Base-by-base conservation (phyloP, 2,329 filamentous ascomycete species). In the Cytospora piceae region DNA sequence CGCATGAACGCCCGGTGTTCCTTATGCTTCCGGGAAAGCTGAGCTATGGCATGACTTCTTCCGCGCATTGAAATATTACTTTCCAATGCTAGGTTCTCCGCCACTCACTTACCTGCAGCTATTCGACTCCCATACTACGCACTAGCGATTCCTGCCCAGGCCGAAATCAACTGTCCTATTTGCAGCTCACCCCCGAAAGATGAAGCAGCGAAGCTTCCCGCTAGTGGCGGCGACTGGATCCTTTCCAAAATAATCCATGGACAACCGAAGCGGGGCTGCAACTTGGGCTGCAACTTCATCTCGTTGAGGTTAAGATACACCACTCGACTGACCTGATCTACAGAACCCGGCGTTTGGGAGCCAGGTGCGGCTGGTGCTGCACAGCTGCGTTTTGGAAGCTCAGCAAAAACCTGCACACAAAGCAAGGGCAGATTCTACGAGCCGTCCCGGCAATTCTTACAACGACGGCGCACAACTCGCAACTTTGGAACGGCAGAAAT, bases 121-220 rank as follows among this genome's bases (percentile, higher is more conserved):
- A 22, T 22, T 3, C n/a, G 17, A 20, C 39, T 22, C n/a, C 39
- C 5, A 29, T 29, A 20, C 39, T 42, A n/a, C 17, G 39, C 11
- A 24, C n/a, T 49, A 24, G 22, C 53, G 51, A 22, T 17, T 51
- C 22, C 22, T 63, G 61, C 53, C 46, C 31, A 27, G 53, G 31
- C 22, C 34, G 53, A 51, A 51, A 52, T n/a, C 34, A 39, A 12
- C 27, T 20, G 52, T 57, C 29, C 61, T 52, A 55, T 64, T n/a
- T 54, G 61, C 61, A 22, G 51, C 53, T 42, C n/a, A 32, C 24
- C 22, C 46, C 58, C 34, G 56, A 51, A 51, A 22, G 22, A 54
- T 42, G 34, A 49, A 46, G 61, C 61, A 15, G 42, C 56, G 34
- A 53, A 17, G 49, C 54, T 14, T 34, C 37, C 34, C 29, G 39